Evolutionary conservation across 352 stramenopile species (phyloP).

Genomic region (Phytophthora constricta): DNA sequence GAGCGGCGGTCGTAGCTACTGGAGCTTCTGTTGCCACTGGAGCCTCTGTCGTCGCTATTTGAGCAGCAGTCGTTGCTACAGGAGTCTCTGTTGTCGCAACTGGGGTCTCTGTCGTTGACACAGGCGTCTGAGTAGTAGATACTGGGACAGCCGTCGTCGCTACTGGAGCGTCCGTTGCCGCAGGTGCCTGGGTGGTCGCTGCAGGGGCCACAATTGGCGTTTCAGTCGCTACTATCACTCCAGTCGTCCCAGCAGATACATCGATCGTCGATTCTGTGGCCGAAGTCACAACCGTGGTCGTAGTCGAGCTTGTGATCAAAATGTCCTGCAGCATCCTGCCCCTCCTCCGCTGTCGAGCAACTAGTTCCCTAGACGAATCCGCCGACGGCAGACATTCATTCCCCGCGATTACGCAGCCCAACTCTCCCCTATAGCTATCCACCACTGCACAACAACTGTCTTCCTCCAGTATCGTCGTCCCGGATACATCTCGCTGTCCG

Average conservation of each 20-base stretch:
- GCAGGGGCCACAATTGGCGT: slow-evolving; percentile 1
- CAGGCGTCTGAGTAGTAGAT: background rate
- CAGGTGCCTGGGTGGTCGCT: background rate
- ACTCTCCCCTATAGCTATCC: slow-evolving; percentile 20
- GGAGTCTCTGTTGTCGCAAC: background rate
- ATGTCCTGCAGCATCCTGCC: slow-evolving; percentile 19
- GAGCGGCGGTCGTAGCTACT: slow-evolving; percentile 3
- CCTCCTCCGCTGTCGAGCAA: slow-evolving; percentile 22
- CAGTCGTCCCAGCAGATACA: background rate
- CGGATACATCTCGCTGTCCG: slow-evolving; percentile 32
- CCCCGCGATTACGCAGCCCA: slow-evolving; percentile 44
- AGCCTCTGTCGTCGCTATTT: background rate
- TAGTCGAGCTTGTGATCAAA: background rate
- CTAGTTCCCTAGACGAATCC: slow-evolving; percentile 13
- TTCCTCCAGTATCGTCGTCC: slow-evolving; percentile 18
- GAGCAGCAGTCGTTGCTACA: background rate
- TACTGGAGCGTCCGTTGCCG: background rate
- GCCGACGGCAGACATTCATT: slow-evolving; percentile 37
- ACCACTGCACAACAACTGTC: slow-evolving; percentile 60
- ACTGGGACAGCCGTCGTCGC: background rate
- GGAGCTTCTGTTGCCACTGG: slow-evolving; percentile 5
- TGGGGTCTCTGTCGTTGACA: background rate
- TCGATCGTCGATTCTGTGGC: background rate
- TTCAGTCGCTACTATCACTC: background rate
- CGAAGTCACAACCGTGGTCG: background rate